Percentiles rank a stretch among this genome's conserved stretches.
Evolutionary conservation across 768 basidiomycete species (phyloP).

Genomic region (Leccinellum rugosiceps): DNA sequence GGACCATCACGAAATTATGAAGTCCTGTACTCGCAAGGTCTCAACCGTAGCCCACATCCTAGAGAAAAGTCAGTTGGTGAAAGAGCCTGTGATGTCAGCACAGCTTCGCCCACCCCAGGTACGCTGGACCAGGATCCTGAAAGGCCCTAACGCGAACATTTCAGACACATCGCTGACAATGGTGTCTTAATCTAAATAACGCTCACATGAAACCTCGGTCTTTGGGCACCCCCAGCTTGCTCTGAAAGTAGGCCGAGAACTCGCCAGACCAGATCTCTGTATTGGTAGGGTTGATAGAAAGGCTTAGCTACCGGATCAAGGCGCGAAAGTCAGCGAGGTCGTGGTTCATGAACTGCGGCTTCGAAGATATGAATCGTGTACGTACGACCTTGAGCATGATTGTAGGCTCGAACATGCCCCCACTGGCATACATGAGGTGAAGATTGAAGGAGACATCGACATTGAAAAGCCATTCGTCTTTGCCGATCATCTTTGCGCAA

Average conservation of each 20-base stretch:
- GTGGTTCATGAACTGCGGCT: not conserved
- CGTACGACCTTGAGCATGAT: constrained; percentile 58
- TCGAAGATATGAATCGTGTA: constrained; percentile 1
- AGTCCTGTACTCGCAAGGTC: constrained; percentile 5
- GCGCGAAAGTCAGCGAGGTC: not conserved
- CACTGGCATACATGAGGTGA: constrained; percentile 55
- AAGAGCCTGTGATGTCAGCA: not conserved
- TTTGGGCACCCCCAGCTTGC: constrained; percentile 47
- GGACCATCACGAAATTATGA: too few species aligned
- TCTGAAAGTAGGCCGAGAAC: constrained; percentile 52
- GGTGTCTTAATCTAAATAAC: too few species aligned
- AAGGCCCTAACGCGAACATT: constrained; percentile 17
- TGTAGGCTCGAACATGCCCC: constrained; percentile 65
- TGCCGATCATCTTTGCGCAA: too few species aligned
- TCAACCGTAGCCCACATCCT: constrained; percentile 14
- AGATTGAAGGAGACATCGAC: constrained; percentile 56
- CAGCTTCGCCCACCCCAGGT: constrained; percentile 19
- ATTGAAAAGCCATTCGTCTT: constrained; percentile 53
- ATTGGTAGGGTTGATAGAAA: constrained; percentile 47
- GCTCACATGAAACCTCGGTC: constrained; percentile 61
- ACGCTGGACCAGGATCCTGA: constrained; percentile 24
- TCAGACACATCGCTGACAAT: not conserved
- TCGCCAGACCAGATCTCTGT: constrained; percentile 55
- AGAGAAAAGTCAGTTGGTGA: not conserved
- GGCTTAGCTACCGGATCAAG: constrained; percentile 41